Conservation (phyloP, 108 stramenopile genomes). For the Cylindrotheca fusiformis region DNA sequence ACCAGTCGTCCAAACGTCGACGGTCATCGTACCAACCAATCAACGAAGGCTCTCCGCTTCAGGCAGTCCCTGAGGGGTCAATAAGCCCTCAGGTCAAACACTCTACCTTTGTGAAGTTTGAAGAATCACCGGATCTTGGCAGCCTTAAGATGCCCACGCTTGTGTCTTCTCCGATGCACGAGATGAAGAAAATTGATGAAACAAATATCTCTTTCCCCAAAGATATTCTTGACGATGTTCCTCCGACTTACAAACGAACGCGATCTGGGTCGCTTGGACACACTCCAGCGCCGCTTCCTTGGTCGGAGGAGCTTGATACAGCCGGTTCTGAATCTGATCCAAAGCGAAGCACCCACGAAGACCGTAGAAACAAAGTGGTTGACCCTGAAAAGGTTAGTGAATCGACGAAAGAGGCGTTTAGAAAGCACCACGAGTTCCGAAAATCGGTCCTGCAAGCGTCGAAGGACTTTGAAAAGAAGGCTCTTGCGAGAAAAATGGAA, state of each 20-base stretch:
- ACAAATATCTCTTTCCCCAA: constrained; percentile 1
- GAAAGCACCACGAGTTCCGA: constrained; percentile 51
- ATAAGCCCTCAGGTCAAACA: constrained; percentile 14
- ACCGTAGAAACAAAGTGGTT: not conserved
- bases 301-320: too few relatives aligned
- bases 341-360: not conserved
- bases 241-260: constrained; percentile 1
- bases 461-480: constrained; percentile 58
- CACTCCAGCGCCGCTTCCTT: not conserved
- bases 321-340: too few relatives aligned
- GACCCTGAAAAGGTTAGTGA: not conserved
- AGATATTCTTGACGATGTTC: not conserved
- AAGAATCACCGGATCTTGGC: not conserved
- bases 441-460: constrained; percentile 55
- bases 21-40: not conserved
- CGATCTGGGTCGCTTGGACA: constrained; percentile 11
- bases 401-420: not conserved
- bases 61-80: constrained; percentile 6
- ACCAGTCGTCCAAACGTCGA: constrained; percentile 8
- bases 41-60: constrained; percentile 4
- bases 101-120: constrained; percentile 4
- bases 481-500: constrained; percentile 32
- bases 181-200: not conserved
- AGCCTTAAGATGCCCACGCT: constrained; percentile 8
- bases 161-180: not conserved